phyloP scores from a whole-genome alignment of 371 early-diverging fungal species.

The Mucor circinelloides region DNA sequence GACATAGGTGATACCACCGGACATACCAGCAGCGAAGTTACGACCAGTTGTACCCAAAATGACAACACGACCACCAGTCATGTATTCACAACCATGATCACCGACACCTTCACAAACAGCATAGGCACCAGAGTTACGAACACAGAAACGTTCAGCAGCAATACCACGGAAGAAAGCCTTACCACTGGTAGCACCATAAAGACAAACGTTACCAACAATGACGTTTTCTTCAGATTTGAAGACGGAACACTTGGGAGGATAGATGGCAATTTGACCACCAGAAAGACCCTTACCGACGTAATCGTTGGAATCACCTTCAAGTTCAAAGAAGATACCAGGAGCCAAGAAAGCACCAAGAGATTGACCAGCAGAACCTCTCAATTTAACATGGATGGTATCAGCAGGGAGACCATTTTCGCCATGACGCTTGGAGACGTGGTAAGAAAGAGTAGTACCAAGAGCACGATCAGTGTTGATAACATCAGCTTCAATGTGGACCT shows the following conservation, averaged over 20 bases:
- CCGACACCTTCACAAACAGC: constrained; percentile 97
- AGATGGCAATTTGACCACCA: constrained; percentile 88
- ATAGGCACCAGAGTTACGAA: constrained; percentile 95
- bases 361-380: constrained; percentile 96
- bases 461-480: constrained; percentile 96
- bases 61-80: constrained; percentile 92
- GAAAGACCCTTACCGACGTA: constrained; percentile 98
- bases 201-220: constrained; percentile 95
- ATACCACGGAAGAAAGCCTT: constrained; percentile 91
- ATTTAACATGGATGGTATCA: constrained; percentile 82
- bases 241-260: constrained; percentile 77
- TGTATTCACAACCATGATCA: constrained; percentile 99
- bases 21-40: constrained; percentile 96
- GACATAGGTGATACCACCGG: constrained; percentile 92
- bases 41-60: constrained; percentile 86
- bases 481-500: constrained; percentile 62
- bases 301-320: constrained; percentile 98
- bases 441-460: constrained; percentile 88
- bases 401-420: constrained; percentile 87
- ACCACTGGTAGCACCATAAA: constrained; percentile 96
- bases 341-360: constrained; percentile 95
- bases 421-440: constrained; percentile 80
- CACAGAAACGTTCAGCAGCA: constrained; percentile 97
- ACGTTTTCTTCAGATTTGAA: constrained; percentile 89
- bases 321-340: constrained; percentile 85